A percentile compares a stretch with the other conserved stretches of the same genome.
phyloP scores from a whole-genome alignment of 2,329 filamentous ascomycete species.

The Dothistroma pini region DNA sequence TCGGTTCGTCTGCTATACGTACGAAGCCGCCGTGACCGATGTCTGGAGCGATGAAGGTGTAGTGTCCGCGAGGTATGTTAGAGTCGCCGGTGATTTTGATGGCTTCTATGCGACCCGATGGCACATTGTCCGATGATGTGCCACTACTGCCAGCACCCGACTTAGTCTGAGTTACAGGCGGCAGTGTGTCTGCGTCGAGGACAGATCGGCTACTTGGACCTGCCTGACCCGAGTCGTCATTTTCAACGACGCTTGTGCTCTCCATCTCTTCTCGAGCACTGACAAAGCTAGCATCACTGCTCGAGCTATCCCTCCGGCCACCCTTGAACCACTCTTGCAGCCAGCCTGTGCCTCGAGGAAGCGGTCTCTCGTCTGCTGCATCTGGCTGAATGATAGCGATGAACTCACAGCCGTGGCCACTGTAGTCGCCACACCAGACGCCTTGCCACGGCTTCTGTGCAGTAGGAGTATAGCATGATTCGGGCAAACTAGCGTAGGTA shows the following conservation, averaged over 20 bases:
- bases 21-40: slow-evolving; percentile 65
- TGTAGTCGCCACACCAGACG: slow-evolving; percentile 91
- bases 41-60: slow-evolving; percentile 76
- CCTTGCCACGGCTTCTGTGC: slow-evolving; percentile 76
- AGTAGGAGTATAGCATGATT: slow-evolving; percentile 75
- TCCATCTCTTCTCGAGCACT: slow-evolving; percentile 15
- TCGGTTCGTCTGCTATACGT: slow-evolving; percentile 59
- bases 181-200: background rate
- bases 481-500: slow-evolving; percentile 70
- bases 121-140: slow-evolving; percentile 34
- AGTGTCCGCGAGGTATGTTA: slow-evolving; percentile 82
- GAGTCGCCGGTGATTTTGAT: slow-evolving; percentile 91
- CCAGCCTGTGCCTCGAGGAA: slow-evolving; percentile 38
- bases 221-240: slow-evolving; percentile 18
- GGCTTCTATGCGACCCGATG: slow-evolving; percentile 69
- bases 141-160: background rate
- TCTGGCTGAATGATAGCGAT: slow-evolving; percentile 75
- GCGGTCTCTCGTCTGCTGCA: slow-evolving; percentile 35
- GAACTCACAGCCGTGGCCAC: slow-evolving; percentile 84
- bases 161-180: background rate
- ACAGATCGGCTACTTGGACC: background rate
- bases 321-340: slow-evolving; percentile 32
- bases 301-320: slow-evolving; percentile 20
- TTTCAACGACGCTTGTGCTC: background rate
- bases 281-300: slow-evolving; percentile 22